Evolutionary conservation across 164 flowering plant genomes (phyloP).

Genomic region (Cinnamomum micranthum): DNA sequence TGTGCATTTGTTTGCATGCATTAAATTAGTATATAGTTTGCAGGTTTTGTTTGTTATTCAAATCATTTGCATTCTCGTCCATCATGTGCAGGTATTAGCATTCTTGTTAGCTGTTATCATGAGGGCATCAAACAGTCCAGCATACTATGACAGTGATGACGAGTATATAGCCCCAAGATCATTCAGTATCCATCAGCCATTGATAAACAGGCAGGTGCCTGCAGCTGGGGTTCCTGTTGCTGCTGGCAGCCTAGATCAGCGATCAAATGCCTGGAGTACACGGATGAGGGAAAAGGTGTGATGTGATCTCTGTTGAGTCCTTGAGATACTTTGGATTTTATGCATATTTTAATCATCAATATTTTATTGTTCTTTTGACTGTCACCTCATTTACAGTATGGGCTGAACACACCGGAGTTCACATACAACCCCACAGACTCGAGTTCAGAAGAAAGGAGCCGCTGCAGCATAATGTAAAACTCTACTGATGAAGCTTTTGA

Average conservation of each 20-base stretch:
- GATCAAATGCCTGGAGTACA: conserved; percentile 79
- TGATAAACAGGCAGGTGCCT: conserved; percentile 52
- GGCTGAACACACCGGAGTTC: conserved; percentile 81
- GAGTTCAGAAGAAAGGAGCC: conserved; percentile 53
- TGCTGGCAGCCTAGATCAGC: conserved; percentile 60
- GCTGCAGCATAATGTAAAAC: conserved; percentile 69
- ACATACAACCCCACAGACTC: conserved; percentile 77
- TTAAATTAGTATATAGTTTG: neutral
- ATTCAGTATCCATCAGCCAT: conserved; percentile 50
- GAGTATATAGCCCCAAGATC: conserved; percentile 54
- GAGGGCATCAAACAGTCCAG: conserved; percentile 68
- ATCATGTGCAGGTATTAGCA: conserved; percentile 53
- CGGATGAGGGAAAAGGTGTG: conserved; percentile 88
- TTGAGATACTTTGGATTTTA: neutral
- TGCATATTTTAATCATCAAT: neutral
- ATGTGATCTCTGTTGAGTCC: conserved; percentile 7
- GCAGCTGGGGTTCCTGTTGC: conserved; percentile 64
- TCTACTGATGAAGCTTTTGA: neutral
- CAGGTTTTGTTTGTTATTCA: neutral
- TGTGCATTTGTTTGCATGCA: neutral
- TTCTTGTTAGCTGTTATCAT: conserved; percentile 67
- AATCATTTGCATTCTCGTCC: neutral
- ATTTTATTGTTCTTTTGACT: neutral
- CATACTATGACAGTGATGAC: conserved; percentile 85
- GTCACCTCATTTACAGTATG: conserved; percentile 43